Percentiles rank a stretch among this genome's conserved stretches.
Conservation (phyloP, 2,329 filamentous ascomycete species). For the Aspergillus fijiensis region DNA sequence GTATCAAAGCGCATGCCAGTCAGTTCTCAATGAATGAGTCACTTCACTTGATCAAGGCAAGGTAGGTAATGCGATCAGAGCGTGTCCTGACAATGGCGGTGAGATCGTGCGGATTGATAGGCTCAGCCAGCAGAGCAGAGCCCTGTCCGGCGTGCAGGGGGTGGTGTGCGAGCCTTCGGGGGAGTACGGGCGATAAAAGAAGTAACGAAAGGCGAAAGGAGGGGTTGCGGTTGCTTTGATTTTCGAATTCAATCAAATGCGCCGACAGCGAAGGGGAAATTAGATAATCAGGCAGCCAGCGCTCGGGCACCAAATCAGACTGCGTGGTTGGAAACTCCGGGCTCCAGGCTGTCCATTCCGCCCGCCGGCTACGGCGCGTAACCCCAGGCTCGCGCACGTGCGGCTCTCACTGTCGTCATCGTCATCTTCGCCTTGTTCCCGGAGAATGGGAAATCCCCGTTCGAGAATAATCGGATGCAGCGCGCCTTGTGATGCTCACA, state of each 20-base stretch:
- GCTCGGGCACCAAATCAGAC: slow-evolving; percentile 16
- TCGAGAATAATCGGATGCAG: slow-evolving; percentile 1
- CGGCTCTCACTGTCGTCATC: slow-evolving; percentile 3
- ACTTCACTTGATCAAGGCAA: neutral
- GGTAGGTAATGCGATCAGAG: neutral
- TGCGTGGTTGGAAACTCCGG: slow-evolving; percentile 2
- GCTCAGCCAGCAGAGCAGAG: slow-evolving; percentile 2
- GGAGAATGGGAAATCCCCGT: neutral
- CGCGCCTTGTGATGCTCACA: slow-evolving; percentile 3
- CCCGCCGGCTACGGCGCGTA: slow-evolving; percentile 16
- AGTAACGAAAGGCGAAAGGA: neutral
- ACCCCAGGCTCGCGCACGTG: slow-evolving; percentile 1
- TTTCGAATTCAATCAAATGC: slow-evolving; percentile 14
- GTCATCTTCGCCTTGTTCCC: neutral
- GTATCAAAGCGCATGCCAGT: slow-evolving; percentile 10
- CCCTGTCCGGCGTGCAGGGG: slow-evolving; percentile 14
- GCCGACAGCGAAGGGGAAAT: slow-evolving; percentile 23
- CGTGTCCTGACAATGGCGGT: slow-evolving; percentile 20
- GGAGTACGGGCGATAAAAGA: neutral
- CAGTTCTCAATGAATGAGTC: slow-evolving; percentile 8
- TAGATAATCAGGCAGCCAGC: slow-evolving; percentile 19
- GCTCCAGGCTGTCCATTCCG: slow-evolving; percentile 14
- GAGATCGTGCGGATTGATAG: slow-evolving; percentile 19
- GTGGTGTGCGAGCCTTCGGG: neutral
- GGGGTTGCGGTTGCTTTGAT: neutral